Base-by-base conservation (phyloP, 208 protist species). In the Herpetomonas tarakana region DNA sequence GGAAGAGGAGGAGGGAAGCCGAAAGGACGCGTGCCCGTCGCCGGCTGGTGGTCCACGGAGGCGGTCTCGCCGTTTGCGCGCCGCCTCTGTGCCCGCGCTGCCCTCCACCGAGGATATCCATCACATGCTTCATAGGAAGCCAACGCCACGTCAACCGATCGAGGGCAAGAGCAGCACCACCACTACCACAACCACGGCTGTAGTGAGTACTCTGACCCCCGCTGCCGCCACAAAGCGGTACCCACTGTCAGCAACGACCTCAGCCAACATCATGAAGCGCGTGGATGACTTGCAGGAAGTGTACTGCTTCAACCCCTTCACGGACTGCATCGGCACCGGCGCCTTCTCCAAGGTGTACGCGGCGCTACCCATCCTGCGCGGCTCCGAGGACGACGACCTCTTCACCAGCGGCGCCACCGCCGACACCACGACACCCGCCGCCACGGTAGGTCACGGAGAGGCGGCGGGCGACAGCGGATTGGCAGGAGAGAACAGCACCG, bases 341-440 rank as follows among this genome's bases (percentile, higher is more conserved):
- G 80, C 83, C 18, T 93, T 88, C 62, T 88, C 83, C 2, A 66
- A 82, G 53, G 86, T 93, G 27, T 93, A 87, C 63, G 81, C 81
- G 3, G 86, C 86, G 2, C 53, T 91, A 24, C 86, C 81, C 0
- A 72, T 86, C 12, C 68, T 88, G 52, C 64, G 78, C 18, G 79
- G 69, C 2, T 50, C 25, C n/a, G 58, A 52, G 1, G 68, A 62
- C 22, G 58, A 68, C 21, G 9, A 18, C 18, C 68, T 52, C 26
- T 74, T 74, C 21, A 26, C 60, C 2, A 24, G 28, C 2, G 31
- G 27, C 31, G 41, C 26, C 29, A 22, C 18, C n/a, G 16, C 24
- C 52, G 35, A 41, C 14, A 41, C 35, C 35, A n/a, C n/a, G n/a
- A n/a, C n/a, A n/a, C n/a, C n/a, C n/a, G n/a, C n/a, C n/a, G n/a